Conservation (phyloP, 1,284 basidiomycete species). For the Dichomitus squalens region DNA sequence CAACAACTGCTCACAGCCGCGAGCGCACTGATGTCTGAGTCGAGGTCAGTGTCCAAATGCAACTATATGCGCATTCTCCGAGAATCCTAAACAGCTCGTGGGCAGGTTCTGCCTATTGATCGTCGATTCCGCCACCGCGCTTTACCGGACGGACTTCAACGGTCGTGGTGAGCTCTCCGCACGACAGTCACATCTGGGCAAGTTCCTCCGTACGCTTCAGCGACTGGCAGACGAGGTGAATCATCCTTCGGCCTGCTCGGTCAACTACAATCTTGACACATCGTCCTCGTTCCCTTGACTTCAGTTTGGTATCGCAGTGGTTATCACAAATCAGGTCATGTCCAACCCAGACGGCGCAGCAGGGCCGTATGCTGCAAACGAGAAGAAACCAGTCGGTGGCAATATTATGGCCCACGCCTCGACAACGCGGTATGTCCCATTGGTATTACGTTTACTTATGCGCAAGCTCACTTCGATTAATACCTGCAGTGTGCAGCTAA, state of each 20-base stretch:
- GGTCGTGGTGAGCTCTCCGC: constrained; percentile 96
- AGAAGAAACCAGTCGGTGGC: constrained; percentile 98
- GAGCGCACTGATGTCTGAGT: constrained; percentile 96
- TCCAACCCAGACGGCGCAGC: constrained; percentile 96
- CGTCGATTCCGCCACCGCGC: constrained; percentile 95
- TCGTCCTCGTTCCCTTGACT: too few species aligned
- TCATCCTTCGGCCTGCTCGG: background rate
- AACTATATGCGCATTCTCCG: constrained; percentile 20
- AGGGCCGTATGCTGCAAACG: constrained; percentile 84
- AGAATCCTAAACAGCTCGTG: background rate
- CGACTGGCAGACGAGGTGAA: constrained; percentile 93
- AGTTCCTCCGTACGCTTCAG: constrained; percentile 92
- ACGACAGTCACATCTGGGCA: constrained; percentile 96
- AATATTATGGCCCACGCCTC: constrained; percentile 98
- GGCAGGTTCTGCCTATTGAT: constrained; percentile 92
- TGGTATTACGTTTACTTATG: background rate
- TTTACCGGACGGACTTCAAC: constrained; percentile 96
- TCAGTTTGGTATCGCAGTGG: constrained; percentile 96
- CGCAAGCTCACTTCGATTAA: background rate
- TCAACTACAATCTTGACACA: constrained; percentile 2
- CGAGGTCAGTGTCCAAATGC: constrained; percentile 61
- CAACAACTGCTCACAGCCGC: constrained; percentile 89
- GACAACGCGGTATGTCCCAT: constrained; percentile 74
- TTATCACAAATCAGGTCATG: constrained; percentile 98
- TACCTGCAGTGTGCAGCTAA: constrained; percentile 74